Base-by-base conservation (phyloP, 1,284 basidiomycete species). In the Apiotrichum akiyoshidainum region DNA sequence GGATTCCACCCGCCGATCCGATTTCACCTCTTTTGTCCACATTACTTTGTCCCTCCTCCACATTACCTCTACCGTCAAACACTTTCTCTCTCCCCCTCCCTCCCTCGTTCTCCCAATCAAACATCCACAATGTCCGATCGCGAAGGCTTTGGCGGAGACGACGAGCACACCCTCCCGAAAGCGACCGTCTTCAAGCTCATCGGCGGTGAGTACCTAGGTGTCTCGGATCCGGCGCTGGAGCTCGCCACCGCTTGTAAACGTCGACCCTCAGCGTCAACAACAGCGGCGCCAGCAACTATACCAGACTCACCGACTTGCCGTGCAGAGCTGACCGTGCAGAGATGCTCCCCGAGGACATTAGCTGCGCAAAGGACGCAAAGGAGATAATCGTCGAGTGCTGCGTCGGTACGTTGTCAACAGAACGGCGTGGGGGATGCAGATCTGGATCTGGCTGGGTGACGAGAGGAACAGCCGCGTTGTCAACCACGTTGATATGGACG, bases 101-200 rank as follows among this genome's bases (percentile, higher is more conserved):
- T n/a, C n/a, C n/a, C n/a, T n/a, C n/a, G n/a, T n/a, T n/a, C n/a
- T n/a, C n/a, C 45, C 17, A 17, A 19, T 13, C 49, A 13, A 19
- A 9, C 45, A 22, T 39, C 14, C 48, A 64, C 31, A 12, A 77
- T 78, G 75, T 73, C 74, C 11, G 77, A 75, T 60, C 61, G 64
- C 47, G 76, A 73, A 49, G 72, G 73, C 39, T 67, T 64, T 34
- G 59, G 61, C 44, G 53, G 85, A 12, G 92, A 96, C 69, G 95
- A 98, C 59, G 95, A 99, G 69, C 84, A 98, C 58, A 91, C 90
- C 22, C 80, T 99, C 53, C 96, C 95, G 34, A 96, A 97, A 77
- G 96, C 96, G 14, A 99, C 95, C 1, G 92, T 99, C 33, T 86
- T 92, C 65, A 99, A 99, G 82, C 89, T 98, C 84, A 96, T 99